phyloP scores from a whole-genome alignment of 129 eudicot species.

The Pittosporum tobira region DNA sequence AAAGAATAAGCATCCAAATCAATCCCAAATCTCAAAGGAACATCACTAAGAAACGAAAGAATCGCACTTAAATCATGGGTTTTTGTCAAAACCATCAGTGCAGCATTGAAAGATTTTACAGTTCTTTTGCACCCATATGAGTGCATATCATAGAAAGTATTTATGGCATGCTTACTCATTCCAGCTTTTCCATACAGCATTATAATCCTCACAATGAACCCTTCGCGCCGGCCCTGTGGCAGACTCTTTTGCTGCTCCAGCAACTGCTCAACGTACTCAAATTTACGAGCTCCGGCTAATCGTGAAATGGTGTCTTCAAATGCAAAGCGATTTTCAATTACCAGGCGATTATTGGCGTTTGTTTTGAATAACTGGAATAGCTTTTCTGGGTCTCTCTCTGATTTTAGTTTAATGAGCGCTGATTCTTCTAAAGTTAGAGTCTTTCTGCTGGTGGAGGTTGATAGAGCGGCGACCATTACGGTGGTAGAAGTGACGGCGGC shows the following conservation, averaged over 20 bases:
- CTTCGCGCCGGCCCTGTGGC: slow-evolving; percentile 78
- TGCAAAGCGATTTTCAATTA: slow-evolving; percentile 54
- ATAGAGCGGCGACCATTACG: background rate
- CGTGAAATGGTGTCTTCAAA: slow-evolving; percentile 68
- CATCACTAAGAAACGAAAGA: slow-evolving; percentile 39
- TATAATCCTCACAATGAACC: slow-evolving; percentile 68
- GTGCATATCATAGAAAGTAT: slow-evolving; percentile 66
- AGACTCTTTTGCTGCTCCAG: slow-evolving; percentile 76
- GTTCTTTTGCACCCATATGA: slow-evolving; percentile 51
- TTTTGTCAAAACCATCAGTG: slow-evolving; percentile 56
- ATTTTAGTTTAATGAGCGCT: slow-evolving; percentile 49
- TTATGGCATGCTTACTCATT: slow-evolving; percentile 57
- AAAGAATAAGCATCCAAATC: slow-evolving; percentile 46
- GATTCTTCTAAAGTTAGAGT: slow-evolving; percentile 38
- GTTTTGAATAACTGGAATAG: slow-evolving; percentile 56
- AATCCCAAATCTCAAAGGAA: slow-evolving; percentile 29
- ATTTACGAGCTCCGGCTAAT: slow-evolving; percentile 69
- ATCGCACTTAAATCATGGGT: slow-evolving; percentile 40
- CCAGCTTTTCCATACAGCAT: slow-evolving; percentile 81
- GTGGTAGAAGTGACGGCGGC: slow-evolving; percentile 2
- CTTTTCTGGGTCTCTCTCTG: slow-evolving; percentile 67
- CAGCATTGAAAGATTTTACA: slow-evolving; percentile 70
- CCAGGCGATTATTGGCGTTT: slow-evolving; percentile 51
- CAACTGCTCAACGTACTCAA: slow-evolving; percentile 64
- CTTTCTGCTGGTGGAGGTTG: background rate